phyloP scores from a whole-genome alignment of 2,329 filamentous ascomycete species.

The Hypoxylon sp. region DNA sequence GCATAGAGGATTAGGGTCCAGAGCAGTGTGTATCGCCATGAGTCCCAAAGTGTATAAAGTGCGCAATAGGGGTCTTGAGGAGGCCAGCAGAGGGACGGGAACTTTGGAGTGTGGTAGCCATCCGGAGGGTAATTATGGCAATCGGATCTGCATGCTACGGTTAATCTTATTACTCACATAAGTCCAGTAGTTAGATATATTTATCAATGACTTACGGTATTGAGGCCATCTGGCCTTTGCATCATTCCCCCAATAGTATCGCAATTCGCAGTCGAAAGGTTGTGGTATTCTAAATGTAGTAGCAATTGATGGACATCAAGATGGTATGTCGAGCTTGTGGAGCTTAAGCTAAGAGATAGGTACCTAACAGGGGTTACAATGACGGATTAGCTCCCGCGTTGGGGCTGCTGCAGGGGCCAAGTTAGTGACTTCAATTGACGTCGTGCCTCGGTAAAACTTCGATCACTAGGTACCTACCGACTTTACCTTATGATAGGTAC shows the following conservation, averaged over 20 bases:
- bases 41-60: slow-evolving; percentile 81
- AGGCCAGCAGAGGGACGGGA: slow-evolving; percentile 87
- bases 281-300: not conserved
- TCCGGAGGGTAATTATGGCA: slow-evolving; percentile 59
- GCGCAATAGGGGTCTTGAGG: slow-evolving; percentile 68
- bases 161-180: slow-evolving; percentile 20
- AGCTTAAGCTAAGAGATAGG: slow-evolving; percentile 26
- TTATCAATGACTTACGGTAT: slow-evolving; percentile 38
- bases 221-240: slow-evolving; percentile 45
- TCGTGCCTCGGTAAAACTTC: slow-evolving; percentile 51
- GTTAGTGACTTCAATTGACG: slow-evolving; percentile 33
- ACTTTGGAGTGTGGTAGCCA: slow-evolving; percentile 78
- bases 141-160: slow-evolving; percentile 32
- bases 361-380: slow-evolving; percentile 21
- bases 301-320: not conserved
- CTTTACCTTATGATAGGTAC: not conserved
- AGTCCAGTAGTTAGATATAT: not conserved
- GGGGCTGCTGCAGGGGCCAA: slow-evolving; percentile 18
- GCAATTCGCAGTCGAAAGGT: slow-evolving; percentile 6
- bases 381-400: slow-evolving; percentile 32
- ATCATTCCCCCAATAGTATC: slow-evolving; percentile 9
- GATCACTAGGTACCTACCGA: slow-evolving; percentile 10
- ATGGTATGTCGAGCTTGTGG: slow-evolving; percentile 37
- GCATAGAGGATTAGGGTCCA: slow-evolving; percentile 89
- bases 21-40: slow-evolving; percentile 88